Base-by-base conservation (phyloP, 1,284 basidiomycete species). In the Fistulina hepatica region DNA sequence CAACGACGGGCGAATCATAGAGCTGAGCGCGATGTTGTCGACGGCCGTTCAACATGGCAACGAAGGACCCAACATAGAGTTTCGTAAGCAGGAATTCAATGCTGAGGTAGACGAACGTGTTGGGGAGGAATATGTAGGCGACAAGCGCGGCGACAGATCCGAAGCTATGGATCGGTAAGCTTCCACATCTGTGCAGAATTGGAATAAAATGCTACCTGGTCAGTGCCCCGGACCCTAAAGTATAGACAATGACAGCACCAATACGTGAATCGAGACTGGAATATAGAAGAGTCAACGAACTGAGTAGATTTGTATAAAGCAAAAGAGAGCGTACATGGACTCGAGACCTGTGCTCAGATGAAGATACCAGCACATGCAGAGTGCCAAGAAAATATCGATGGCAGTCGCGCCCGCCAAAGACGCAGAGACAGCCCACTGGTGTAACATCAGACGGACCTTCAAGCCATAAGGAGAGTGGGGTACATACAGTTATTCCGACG, bases 31-130 rank as follows among this genome's bases (percentile, higher is more conserved):
- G n/a, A n/a, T 75, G 71, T 4, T 56, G 50, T 41, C 61, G 52
- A 2, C 64, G 58, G 7, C 64, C 57, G 44, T 66, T 67, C 26
- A 67, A 54, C 63, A 69, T 65, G 1, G 69, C 64, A 9, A 73
- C 53, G 54, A 72, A 75, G 0, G 71, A 71, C 24, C 65, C 68
- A 21, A 65, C 55, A 44, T 74, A 73, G 16, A 73, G 71, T 67
- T 39, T 28, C 31, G 69, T 69, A 3, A 70, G 54, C 11, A 69
- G 53, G 37, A 71, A 65, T 43, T 68, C 62, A 13, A 74, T 52
- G 0, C 57, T 62, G 17, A 73, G 50, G 49, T 67, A 73, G 24
- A 71, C 53, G 43, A 71, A 62, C 20, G 64, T 71, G n/a, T n/a
- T n/a, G n/a, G n/a, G n/a, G n/a, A n/a, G n/a, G n/a, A n/a, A n/a